These are phyloP conservation scores for Cladorrhinum sp. DNA, from an alignment of 2,329 filamentous ascomycete genomes.

Conservation along the genomic window DNA sequence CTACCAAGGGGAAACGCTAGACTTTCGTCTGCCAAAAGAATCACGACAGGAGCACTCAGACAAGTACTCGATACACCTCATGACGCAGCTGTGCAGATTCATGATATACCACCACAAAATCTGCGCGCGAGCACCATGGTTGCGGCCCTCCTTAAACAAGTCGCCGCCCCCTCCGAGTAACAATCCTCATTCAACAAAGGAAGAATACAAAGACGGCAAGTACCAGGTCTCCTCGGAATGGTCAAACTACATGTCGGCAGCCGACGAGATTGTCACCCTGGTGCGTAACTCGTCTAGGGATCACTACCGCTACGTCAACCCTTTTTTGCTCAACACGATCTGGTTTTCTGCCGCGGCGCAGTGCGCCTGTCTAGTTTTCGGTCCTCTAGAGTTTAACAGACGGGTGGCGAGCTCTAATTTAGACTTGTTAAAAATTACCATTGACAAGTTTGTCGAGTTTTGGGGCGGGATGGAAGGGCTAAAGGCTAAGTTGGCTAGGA, in stretches of 20 bases:
- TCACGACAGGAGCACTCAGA: conserved; percentile 29
- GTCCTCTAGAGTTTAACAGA: conserved; percentile 15
- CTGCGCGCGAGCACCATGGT: conserved; percentile 24
- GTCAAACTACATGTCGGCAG: conserved; percentile 32
- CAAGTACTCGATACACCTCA: conserved; percentile 35
- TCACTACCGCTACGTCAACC: conserved; percentile 33
- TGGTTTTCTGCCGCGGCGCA: conserved; percentile 35
- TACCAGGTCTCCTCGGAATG: conserved; percentile 11
- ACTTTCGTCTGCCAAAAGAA: conserved; percentile 24
- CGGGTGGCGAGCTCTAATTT: conserved; percentile 13
- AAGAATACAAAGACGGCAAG: too few species aligned
- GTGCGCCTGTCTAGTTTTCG: conserved; percentile 19
- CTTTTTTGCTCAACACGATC: conserved; percentile 33
- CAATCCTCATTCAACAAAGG: not conserved
- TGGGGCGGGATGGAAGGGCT: conserved; percentile 23
- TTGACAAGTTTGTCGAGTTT: conserved; percentile 18
- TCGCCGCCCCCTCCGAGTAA: not conserved
- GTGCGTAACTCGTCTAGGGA: conserved; percentile 29
- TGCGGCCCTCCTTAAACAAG: not conserved
- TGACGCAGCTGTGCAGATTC: conserved; percentile 34
- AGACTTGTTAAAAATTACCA: conserved; percentile 17
- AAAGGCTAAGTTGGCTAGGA: conserved; percentile 13
- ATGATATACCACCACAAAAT: conserved; percentile 35
- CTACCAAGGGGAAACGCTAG: conserved; percentile 33
- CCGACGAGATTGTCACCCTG: conserved; percentile 31